Evolutionary conservation across 2,329 filamentous ascomycete species (phyloP), one percentile per base, ranked within the genome.

Genomic region (Aureobasidium musti): DNA sequence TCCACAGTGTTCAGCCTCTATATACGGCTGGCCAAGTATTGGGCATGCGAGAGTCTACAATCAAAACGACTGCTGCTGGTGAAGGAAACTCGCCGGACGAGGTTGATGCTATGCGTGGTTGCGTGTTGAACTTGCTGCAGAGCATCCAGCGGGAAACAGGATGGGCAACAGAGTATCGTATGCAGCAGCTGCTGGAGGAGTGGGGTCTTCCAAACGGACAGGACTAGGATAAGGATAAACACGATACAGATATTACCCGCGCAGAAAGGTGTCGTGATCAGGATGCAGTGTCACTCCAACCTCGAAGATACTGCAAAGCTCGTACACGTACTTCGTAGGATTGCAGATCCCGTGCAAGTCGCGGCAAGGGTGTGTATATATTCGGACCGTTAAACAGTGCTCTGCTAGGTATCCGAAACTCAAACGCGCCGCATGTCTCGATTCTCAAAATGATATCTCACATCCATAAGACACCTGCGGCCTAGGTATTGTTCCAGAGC

Each of bases 21-120:
- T 88, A 86, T 74, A 84, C 87, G 21, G 86, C 85, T 28, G 86
- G 86, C 0, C 83, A 87, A 72, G 87, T 86, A 72, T 77, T 89
- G 37, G 83, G 80, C 10, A 64, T 64, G 61, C 49, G 61, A 19
- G 49, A 64, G n/a, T 43, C 47, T 8, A 54, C 10, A 13, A 10
- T 37, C 30, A 54, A n/a, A n/a, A 19, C 47, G 6, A 81, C 76
- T 37, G 61, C 66, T 19, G 60, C 52, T 21, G 71, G 68, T 21
- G 69, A 67, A 23, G 70, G 67, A 13, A 67, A 68, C 23, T 69
- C 70, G 43, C 69, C 69, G 19, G 67, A 52, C 11, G 71, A 75
- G 65, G 69, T 72, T 28, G 70, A 72, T 33, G 77, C 77, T 13
- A 86, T 88, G 74, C 82, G 86, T 19, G 76, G 81, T 41, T 79